These are phyloP conservation scores for Camillea tinctor DNA, from an alignment of 2,329 filamentous ascomycete genomes.

Conservation along the genomic window DNA sequence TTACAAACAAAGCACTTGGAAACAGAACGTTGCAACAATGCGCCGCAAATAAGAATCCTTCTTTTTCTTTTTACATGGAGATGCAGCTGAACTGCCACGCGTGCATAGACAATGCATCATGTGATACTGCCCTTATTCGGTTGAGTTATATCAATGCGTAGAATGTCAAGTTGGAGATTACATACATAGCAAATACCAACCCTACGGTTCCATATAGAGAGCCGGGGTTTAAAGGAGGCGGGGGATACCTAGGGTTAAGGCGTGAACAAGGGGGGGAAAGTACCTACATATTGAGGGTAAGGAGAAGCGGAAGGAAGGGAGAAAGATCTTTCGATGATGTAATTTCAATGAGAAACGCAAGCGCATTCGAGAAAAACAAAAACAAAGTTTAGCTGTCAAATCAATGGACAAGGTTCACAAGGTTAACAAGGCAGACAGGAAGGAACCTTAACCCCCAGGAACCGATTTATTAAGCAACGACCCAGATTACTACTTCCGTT, in stretches of 20 bases:
- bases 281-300: too few species aligned
- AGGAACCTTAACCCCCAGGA: too few species aligned
- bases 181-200: neutral
- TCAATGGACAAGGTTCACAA: neutral
- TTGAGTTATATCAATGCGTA: neutral
- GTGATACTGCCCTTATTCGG: slow-evolving; percentile 7
- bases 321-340: too few species aligned
- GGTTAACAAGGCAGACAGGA: neutral
- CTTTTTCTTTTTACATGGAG: slow-evolving; percentile 4
- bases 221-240: too few species aligned
- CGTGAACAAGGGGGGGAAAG: too few species aligned
- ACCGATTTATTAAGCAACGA: neutral
- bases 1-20: neutral
- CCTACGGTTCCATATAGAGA: too few species aligned
- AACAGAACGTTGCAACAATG: slow-evolving; percentile 15
- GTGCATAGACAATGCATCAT: slow-evolving; percentile 19
- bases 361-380: too few species aligned
- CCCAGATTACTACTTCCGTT: neutral
- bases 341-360: too few species aligned
- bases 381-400: too few species aligned
- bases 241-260: too few species aligned
- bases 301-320: too few species aligned
- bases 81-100: slow-evolving; percentile 14
- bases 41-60: slow-evolving; percentile 20
- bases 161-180: neutral